A percentile compares a stretch with the other conserved stretches of the same genome.
phyloP scores from a whole-genome alignment of 139 green algal species.

The Chloropicon primus region DNA sequence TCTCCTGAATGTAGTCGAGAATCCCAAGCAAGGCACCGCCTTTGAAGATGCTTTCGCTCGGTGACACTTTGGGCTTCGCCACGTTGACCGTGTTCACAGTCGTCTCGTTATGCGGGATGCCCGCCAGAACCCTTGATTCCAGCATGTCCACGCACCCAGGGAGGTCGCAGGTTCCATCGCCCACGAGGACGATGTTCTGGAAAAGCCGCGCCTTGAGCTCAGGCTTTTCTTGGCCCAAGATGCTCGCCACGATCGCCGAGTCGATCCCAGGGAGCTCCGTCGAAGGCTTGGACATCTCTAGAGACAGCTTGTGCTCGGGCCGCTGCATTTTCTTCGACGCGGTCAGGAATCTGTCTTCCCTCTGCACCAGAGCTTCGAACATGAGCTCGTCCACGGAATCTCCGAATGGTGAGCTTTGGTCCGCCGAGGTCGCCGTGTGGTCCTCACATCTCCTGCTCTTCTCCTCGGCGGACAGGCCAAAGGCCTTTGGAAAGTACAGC shows the following conservation, averaged over 20 bases:
- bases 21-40: conserved; percentile 1
- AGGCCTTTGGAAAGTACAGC: background rate
- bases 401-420: background rate
- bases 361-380: background rate
- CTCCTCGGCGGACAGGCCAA: background rate
- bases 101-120: background rate
- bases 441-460: background rate
- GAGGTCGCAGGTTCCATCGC: background rate
- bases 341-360: background rate
- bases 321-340: background rate
- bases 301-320: background rate
- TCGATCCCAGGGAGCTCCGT: background rate
- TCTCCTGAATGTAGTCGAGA: conserved; percentile 9
- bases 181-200: background rate
- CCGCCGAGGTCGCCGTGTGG: background rate
- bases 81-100: background rate
- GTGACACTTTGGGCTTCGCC: background rate
- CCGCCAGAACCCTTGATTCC: background rate
- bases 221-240: background rate
- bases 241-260: background rate
- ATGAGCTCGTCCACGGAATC: background rate
- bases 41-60: background rate
- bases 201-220: background rate
- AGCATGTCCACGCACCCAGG: background rate
- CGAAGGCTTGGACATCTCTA: background rate